Conservation (phyloP, 2,329 filamentous ascomycete species). For the Cordyceps sp. region DNA sequence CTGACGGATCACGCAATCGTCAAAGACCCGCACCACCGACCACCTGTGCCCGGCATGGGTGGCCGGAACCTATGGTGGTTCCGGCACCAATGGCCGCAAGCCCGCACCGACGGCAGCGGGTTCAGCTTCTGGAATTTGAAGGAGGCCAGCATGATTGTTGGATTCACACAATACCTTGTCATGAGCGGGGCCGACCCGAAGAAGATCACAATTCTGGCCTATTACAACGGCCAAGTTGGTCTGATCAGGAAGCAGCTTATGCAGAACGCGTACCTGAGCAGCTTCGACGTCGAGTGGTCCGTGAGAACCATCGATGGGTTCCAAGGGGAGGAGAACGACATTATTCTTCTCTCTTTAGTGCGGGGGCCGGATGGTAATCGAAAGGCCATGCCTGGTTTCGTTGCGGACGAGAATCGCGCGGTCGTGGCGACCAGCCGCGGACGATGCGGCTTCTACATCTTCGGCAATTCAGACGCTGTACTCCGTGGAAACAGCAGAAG, state of each 20-base stretch:
- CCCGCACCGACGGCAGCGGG: slow-evolving; percentile 39
- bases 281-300: slow-evolving; percentile 25
- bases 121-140: slow-evolving; percentile 47
- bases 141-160: slow-evolving; percentile 63
- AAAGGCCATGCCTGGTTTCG: slow-evolving; percentile 46
- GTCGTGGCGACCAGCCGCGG: slow-evolving; percentile 52
- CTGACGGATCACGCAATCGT: slow-evolving; percentile 28
- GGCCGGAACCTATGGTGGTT: slow-evolving; percentile 23
- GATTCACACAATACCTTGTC: slow-evolving; percentile 55
- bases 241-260: slow-evolving; percentile 35
- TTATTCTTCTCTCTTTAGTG: slow-evolving; percentile 67
- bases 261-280: slow-evolving; percentile 9
- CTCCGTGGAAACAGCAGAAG: slow-evolving; percentile 26
- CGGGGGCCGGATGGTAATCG: slow-evolving; percentile 37
- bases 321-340: slow-evolving; percentile 79
- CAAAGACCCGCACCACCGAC: slow-evolving; percentile 12
- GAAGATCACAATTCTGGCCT: slow-evolving; percentile 68
- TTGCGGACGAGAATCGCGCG: slow-evolving; percentile 42
- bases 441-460: slow-evolving; percentile 65
- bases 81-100: slow-evolving; percentile 42
- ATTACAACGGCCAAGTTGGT: slow-evolving; percentile 73
- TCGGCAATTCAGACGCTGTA: slow-evolving; percentile 51
- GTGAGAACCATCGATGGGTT: slow-evolving; percentile 78
- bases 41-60: slow-evolving; percentile 28
- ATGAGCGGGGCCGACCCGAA: slow-evolving; percentile 42